These are phyloP conservation scores for Chenopodium formosanum DNA, from an alignment of 148 eudicot species.

Conservation along the genomic window DNA sequence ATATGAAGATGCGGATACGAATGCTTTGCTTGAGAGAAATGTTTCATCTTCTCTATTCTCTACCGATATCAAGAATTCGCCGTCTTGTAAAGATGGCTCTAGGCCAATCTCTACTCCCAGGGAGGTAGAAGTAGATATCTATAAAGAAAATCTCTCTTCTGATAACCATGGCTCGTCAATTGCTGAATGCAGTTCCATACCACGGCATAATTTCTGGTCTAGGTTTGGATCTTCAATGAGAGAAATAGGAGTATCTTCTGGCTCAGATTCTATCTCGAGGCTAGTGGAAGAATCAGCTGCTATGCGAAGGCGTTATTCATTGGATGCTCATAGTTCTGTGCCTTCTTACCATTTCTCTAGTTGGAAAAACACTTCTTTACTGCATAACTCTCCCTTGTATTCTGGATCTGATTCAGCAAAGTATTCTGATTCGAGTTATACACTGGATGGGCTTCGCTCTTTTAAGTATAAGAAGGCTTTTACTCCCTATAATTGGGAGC, in stretches of 20 bases:
- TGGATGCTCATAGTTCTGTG: slow-evolving; percentile 28
- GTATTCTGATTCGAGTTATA: slow-evolving; percentile 21
- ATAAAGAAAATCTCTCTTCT: slow-evolving; percentile 30
- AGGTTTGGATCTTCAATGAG: slow-evolving; percentile 27
- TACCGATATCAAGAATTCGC: slow-evolving; percentile 25
- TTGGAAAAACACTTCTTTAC: slow-evolving; percentile 37
- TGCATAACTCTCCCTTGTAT: slow-evolving; percentile 36
- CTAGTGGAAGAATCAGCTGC: slow-evolving; percentile 38
- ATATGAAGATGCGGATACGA: slow-evolving; percentile 19
- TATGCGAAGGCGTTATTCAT: slow-evolving; percentile 32
- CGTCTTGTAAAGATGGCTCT: slow-evolving; percentile 31
- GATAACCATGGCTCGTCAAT: slow-evolving; percentile 26
- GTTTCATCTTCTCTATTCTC: slow-evolving; percentile 26
- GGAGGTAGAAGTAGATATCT: slow-evolving; percentile 34
- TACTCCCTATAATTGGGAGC: slow-evolving; percentile 74
- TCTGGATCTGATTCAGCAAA: slow-evolving; percentile 39
- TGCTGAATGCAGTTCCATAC: slow-evolving; percentile 23
- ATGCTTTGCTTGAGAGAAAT: slow-evolving; percentile 25
- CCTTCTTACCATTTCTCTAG: slow-evolving; percentile 26
- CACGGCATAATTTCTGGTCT: slow-evolving; percentile 18
- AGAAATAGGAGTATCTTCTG: slow-evolving; percentile 24
- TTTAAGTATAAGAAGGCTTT: slow-evolving; percentile 35
- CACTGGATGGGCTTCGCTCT: slow-evolving; percentile 28
- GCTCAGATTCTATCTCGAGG: slow-evolving; percentile 30
- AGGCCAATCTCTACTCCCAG: slow-evolving; percentile 22